Evolutionary conservation across 164 flowering plant species (phyloP).

Genomic region (Nelumbo lutea): DNA sequence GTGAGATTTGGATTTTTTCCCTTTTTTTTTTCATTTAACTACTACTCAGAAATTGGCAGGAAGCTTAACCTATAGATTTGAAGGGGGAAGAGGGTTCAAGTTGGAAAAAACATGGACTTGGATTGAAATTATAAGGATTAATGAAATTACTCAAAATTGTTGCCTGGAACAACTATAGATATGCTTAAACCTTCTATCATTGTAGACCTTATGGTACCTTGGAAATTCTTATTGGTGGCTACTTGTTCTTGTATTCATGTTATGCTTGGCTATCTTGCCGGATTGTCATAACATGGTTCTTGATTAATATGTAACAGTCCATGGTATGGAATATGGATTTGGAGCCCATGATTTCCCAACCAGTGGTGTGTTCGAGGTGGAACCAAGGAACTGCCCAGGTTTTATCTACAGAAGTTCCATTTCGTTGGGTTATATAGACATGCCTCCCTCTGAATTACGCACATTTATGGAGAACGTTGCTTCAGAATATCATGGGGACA

Average conservation of each 20-base stretch:
- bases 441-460: constrained; percentile 57
- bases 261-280: not conserved
- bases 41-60: no score
- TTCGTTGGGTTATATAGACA: constrained; percentile 42
- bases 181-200: no score
- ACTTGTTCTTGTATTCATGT: not conserved
- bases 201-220: no score
- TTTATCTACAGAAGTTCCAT: constrained; percentile 68
- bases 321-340: constrained; percentile 83
- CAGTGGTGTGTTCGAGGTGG: constrained; percentile 92
- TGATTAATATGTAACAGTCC: constrained; percentile 37
- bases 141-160: no score
- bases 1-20: no score
- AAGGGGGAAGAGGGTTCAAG: no score
- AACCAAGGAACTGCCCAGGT: constrained; percentile 81
- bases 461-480: constrained; percentile 56
- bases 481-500: constrained; percentile 82
- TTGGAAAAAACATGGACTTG: no score
- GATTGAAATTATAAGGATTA: no score
- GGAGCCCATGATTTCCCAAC: constrained; percentile 86
- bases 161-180: no score
- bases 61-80: no score
- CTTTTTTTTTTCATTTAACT: no score
- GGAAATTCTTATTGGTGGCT: not conserved
- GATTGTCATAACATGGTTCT: not conserved